Conservation (phyloP, 345 rosid genomes). For the Camelina laxa region DNA sequence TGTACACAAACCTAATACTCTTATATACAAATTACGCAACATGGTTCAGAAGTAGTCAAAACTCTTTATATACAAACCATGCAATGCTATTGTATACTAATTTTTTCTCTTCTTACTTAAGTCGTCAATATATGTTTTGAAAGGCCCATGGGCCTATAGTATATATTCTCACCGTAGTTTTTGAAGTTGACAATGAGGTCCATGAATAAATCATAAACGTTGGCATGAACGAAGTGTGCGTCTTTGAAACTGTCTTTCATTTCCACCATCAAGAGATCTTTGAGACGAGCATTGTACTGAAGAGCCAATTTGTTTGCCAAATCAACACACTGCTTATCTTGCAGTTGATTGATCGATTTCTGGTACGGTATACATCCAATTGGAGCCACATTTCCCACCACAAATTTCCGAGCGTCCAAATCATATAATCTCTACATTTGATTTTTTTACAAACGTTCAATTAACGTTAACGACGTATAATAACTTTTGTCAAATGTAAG, state of each 20-base stretch:
- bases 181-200: slow-evolving; percentile 82
- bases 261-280: slow-evolving; percentile 63
- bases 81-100: not conserved
- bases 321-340: slow-evolving; percentile 69
- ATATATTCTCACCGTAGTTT: slow-evolving; percentile 57
- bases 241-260: slow-evolving; percentile 69
- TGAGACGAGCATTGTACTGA: slow-evolving; percentile 70
- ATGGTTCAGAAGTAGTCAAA: no score
- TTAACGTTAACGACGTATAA: no score
- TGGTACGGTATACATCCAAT: slow-evolving; percentile 96
- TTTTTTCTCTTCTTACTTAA: not conserved
- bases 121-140: not conserved
- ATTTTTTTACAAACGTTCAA: not conserved
- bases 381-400: slow-evolving; percentile 89
- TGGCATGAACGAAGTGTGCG: slow-evolving; percentile 70
- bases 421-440: slow-evolving; percentile 67
- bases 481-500: not conserved
- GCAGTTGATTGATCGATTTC: slow-evolving; percentile 67
- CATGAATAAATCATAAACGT: slow-evolving; percentile 84
- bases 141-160: slow-evolving; percentile 5
- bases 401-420: slow-evolving; percentile 83
- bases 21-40: no score
- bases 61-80: no score
- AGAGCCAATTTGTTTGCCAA: slow-evolving; percentile 72
- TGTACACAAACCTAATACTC: no score